Conservation (phyloP, 148 eudicot genomes). For the Rhododendron vialii region DNA sequence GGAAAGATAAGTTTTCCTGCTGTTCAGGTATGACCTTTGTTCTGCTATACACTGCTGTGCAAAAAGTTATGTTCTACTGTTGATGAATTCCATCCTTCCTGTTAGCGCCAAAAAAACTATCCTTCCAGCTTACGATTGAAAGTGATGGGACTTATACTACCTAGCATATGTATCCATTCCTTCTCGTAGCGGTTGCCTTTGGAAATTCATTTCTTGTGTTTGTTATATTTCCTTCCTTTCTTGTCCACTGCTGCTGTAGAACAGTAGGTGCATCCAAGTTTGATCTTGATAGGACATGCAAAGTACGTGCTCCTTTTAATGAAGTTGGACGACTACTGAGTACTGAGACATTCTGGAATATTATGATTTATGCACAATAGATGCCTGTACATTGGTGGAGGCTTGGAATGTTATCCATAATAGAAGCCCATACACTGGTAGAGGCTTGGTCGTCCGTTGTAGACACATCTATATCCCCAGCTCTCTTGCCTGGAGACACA, state of each 20-base stretch:
- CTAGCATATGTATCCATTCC: neutral
- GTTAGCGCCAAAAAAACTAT: neutral
- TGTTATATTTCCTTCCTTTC: neutral
- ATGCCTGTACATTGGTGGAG: neutral
- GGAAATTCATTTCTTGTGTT: neutral
- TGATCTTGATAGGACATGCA: neutral
- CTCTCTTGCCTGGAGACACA: neutral
- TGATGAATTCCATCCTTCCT: neutral
- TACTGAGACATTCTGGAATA: neutral
- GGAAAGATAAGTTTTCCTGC: conserved; percentile 90
- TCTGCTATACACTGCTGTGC: neutral
- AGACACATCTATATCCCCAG: neutral
- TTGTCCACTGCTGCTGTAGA: neutral
- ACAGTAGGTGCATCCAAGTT: neutral
- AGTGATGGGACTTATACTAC: neutral
- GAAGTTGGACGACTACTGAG: neutral
- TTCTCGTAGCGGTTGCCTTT: neutral
- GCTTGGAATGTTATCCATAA: neutral
- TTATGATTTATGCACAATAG: neutral
- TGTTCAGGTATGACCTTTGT: conserved; percentile 54
- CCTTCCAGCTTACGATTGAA: neutral
- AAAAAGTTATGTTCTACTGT: neutral
- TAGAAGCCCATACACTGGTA: neutral
- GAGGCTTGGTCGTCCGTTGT: neutral
- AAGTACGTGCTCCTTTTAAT: neutral